These are phyloP conservation scores for Tulasnella calospora DNA, from an alignment of 768 basidiomycete species.

Conservation along the genomic window DNA sequence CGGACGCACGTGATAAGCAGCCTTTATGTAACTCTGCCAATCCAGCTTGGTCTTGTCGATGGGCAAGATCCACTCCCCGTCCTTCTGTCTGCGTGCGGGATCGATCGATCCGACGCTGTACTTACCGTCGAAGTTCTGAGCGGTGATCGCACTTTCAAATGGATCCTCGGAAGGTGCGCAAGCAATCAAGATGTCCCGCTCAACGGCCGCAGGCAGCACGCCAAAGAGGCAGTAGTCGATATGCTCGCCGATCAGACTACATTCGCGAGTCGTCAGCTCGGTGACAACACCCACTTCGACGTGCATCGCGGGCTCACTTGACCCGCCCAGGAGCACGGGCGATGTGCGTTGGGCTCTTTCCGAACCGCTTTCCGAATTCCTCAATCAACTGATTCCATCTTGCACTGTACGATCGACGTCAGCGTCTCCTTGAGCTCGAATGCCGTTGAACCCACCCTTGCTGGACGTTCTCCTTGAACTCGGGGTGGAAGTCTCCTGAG, in stretches of 20 bases:
- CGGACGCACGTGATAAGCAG: slow-evolving; percentile 66
- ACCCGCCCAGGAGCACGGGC: slow-evolving; percentile 75
- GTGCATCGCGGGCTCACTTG: slow-evolving; percentile 47
- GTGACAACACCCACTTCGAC: neutral
- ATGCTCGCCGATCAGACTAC: slow-evolving; percentile 43
- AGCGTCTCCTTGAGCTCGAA: neutral
- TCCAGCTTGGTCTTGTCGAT: slow-evolving; percentile 64
- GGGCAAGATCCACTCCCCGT: slow-evolving; percentile 58
- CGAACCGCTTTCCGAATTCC: slow-evolving; percentile 61
- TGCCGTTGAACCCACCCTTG: slow-evolving; percentile 41
- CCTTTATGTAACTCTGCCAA: slow-evolving; percentile 88
- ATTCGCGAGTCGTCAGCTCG: neutral
- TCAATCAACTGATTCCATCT: neutral
- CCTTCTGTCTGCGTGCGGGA: slow-evolving; percentile 42
- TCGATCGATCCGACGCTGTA: slow-evolving; percentile 58
- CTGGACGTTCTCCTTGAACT: slow-evolving; percentile 49
- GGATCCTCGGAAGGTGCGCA: slow-evolving; percentile 45
- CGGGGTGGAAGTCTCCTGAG: slow-evolving; percentile 53
- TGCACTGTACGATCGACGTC: neutral
- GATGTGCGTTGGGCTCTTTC: slow-evolving; percentile 62
- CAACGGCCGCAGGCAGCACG: slow-evolving; percentile 78
- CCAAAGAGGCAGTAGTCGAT: slow-evolving; percentile 83
- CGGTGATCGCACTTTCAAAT: slow-evolving; percentile 39
- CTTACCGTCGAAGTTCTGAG: slow-evolving; percentile 43
- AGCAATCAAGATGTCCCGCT: slow-evolving; percentile 77